These are phyloP conservation scores for Polyplosphaeria fusca DNA, from an alignment of 495 filamentous ascomycete genomes.

Conservation along the genomic window DNA sequence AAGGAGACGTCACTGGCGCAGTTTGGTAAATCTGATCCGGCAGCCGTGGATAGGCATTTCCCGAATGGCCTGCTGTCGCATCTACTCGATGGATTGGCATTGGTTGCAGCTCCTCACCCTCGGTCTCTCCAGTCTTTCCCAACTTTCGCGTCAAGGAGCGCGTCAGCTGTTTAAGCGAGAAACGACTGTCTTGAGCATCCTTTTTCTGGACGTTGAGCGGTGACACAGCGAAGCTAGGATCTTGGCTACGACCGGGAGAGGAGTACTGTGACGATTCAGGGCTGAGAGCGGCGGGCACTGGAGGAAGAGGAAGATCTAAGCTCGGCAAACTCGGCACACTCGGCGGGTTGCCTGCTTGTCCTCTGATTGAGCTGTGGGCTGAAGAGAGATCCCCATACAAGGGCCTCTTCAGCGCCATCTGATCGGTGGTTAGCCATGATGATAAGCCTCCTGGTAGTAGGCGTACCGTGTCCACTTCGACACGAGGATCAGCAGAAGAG, in stretches of 20 bases:
- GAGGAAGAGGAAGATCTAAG: conserved; percentile 6
- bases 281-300: conserved; percentile 5
- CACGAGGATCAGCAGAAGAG: conserved; percentile 12
- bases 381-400: conserved; percentile 21
- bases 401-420: conserved; percentile 22
- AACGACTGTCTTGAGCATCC: conserved; percentile 1
- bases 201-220: conserved; percentile 1
- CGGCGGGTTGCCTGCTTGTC: neutral
- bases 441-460: neutral
- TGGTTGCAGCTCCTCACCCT: conserved; percentile 3
- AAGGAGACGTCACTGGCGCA: neutral
- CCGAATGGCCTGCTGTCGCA: neutral
- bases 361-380: conserved; percentile 20
- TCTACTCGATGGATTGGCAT: neutral
- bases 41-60: conserved; percentile 8
- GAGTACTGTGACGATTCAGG: conserved; percentile 11
- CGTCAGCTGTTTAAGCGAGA: conserved; percentile 16
- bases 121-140: neutral
- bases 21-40: conserved; percentile 6
- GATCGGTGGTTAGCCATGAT: neutral
- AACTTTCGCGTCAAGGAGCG: conserved; percentile 7
- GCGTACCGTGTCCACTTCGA: conserved; percentile 2
- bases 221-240: neutral
- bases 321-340: neutral
- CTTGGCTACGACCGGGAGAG: conserved; percentile 1